A percentile compares a stretch with the other conserved stretches of the same genome.
Conservation (phyloP, 345 rosid species). For the Firmiana major region DNA sequence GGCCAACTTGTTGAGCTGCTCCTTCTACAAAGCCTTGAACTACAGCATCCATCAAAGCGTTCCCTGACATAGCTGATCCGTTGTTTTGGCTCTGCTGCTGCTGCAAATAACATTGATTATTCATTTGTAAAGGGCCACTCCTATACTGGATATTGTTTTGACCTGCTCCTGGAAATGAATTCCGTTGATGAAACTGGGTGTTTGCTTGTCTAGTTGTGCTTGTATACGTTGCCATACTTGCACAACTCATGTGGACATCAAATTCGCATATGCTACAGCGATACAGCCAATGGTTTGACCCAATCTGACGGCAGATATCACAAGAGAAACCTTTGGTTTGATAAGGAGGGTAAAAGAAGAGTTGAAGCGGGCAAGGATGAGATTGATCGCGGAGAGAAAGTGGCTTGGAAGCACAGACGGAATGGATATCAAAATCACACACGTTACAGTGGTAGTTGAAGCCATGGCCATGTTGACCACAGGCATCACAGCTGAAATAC, state of each 20-base stretch:
- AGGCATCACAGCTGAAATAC: constrained; percentile 50
- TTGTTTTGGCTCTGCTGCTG: not conserved
- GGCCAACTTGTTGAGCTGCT: constrained; percentile 30
- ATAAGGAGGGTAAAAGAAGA: constrained; percentile 48
- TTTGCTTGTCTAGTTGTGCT: constrained; percentile 4
- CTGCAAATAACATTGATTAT: constrained; percentile 2
- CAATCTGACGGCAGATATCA: constrained; percentile 42
- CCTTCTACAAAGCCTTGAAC: constrained; percentile 23
- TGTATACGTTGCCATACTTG: not conserved
- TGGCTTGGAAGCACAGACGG: constrained; percentile 47
- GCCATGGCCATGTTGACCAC: constrained; percentile 42
- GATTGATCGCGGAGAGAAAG: constrained; percentile 27
- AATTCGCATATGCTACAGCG: constrained; percentile 49
- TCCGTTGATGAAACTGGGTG: constrained; percentile 24
- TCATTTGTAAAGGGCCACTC: not conserved
- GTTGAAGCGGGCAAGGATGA: constrained; percentile 47
- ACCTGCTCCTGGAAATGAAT: constrained; percentile 27
- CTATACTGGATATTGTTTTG: constrained; percentile 3
- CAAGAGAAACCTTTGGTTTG: constrained; percentile 47
- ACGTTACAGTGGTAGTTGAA: constrained; percentile 55
- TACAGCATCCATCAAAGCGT: not conserved
- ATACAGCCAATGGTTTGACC: constrained; percentile 58
- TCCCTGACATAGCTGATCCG: constrained; percentile 1
- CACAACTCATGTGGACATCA: constrained; percentile 57
- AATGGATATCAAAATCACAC: constrained; percentile 52